Conservation (phyloP, 2,329 filamentous ascomycete genomes). For the Zymoseptoria crescenta region DNA sequence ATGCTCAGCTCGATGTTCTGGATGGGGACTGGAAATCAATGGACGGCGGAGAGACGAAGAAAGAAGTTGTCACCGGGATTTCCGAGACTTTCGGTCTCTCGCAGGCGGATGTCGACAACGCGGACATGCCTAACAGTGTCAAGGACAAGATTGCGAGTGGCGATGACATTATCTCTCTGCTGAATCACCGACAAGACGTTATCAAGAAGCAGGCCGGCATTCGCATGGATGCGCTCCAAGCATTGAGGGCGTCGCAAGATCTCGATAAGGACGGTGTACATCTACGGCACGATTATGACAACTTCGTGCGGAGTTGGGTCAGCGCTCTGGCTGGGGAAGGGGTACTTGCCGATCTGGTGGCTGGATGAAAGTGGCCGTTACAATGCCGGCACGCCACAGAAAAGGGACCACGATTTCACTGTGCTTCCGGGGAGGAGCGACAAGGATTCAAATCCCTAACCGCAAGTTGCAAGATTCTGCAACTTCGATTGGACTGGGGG, state of each 20-base stretch:
- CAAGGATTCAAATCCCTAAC: background rate
- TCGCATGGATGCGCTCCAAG: slow-evolving; percentile 42
- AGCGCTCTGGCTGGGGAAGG: slow-evolving; percentile 60
- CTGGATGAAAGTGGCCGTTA: slow-evolving; percentile 3
- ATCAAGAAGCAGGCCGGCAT: slow-evolving; percentile 37
- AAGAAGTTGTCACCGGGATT: slow-evolving; percentile 14
- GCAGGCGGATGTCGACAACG: slow-evolving; percentile 28
- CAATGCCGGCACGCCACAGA: background rate
- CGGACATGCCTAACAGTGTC: slow-evolving; percentile 22
- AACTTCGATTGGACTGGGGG: background rate
- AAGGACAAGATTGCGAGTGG: slow-evolving; percentile 19
- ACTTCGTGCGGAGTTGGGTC: slow-evolving; percentile 60
- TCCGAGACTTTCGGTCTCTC: slow-evolving; percentile 21
- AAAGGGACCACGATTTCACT: background rate
- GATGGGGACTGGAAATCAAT: slow-evolving; percentile 40
- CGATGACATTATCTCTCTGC: slow-evolving; percentile 26
- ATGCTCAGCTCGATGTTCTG: slow-evolving; percentile 33
- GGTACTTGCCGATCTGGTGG: slow-evolving; percentile 39
- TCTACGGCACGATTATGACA: slow-evolving; percentile 55
- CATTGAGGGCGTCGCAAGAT: slow-evolving; percentile 38
- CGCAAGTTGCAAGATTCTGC: background rate
- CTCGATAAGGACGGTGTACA: slow-evolving; percentile 48
- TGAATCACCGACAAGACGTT: slow-evolving; percentile 34
- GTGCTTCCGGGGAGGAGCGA: background rate
- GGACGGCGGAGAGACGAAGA: slow-evolving; percentile 18